Evolutionary conservation across 2,329 filamentous ascomycete genomes (phyloP).

Genomic region (Thyridium curvatum): DNA sequence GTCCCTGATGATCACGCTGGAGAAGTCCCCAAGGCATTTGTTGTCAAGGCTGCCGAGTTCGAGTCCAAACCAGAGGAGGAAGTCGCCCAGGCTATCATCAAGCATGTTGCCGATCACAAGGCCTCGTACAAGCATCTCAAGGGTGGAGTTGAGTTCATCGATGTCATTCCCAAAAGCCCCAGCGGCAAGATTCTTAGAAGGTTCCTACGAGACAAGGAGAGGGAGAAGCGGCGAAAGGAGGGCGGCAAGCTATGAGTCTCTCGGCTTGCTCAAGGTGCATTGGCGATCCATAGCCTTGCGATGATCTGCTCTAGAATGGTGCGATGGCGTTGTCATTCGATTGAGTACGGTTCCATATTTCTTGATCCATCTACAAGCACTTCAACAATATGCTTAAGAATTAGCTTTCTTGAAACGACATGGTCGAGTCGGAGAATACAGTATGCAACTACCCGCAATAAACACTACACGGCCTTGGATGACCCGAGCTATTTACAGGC

Average conservation of each 20-base stretch:
- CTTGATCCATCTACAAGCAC: no score
- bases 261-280: background rate
- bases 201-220: constrained; percentile 68
- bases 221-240: constrained; percentile 54
- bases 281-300: background rate
- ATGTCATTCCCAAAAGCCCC: constrained; percentile 65
- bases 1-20: constrained; percentile 56
- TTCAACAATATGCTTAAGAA: no score
- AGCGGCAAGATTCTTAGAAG: constrained; percentile 69
- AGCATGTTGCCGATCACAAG: constrained; percentile 60
- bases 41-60: constrained; percentile 47
- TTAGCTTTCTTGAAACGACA: no score
- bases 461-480: no score
- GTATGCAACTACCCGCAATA: no score
- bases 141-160: constrained; percentile 57
- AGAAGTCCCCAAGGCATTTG: constrained; percentile 61
- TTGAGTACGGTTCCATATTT: no score
- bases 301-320: background rate
- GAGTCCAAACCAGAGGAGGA: constrained; percentile 48
- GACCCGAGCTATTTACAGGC: no score
- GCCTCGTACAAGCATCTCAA: constrained; percentile 63
- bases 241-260: constrained; percentile 57
- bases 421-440: no score
- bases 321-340: background rate
- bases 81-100: constrained; percentile 41